A percentile compares a stretch with the other conserved stretches of the same genome.
Conservation (phyloP, 1,284 basidiomycete species). For the Rhodotorula mucilaginosa region DNA sequence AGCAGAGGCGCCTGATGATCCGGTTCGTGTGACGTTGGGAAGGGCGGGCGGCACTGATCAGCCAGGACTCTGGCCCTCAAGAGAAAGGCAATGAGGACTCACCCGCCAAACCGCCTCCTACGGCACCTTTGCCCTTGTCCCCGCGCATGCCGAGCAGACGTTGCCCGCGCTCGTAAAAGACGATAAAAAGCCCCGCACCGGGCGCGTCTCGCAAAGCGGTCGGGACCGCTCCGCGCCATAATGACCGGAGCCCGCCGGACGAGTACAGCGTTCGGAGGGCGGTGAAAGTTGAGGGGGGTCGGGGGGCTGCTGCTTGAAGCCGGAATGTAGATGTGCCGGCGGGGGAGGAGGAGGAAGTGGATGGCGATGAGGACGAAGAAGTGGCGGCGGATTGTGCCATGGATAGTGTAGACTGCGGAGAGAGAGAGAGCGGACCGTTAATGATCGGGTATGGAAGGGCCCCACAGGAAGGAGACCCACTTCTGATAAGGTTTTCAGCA, state of each 20-base stretch:
- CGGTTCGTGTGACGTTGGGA: too few relatives aligned
- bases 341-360: background rate
- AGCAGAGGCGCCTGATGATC: slow-evolving; percentile 42
- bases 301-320: too few relatives aligned
- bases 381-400: slow-evolving; percentile 1
- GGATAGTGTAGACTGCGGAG: slow-evolving; percentile 13
- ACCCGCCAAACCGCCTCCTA: slow-evolving; percentile 36
- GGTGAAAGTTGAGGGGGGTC: slow-evolving; percentile 16
- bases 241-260: slow-evolving; percentile 46
- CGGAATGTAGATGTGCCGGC: background rate
- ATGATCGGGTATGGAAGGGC: background rate
- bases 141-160: slow-evolving; percentile 29
- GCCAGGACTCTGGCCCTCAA: background rate
- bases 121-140: slow-evolving; percentile 25
- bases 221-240: slow-evolving; percentile 59
- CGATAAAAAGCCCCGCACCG: slow-evolving; percentile 89
- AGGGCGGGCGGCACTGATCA: too few relatives aligned
- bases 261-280: slow-evolving; percentile 30
- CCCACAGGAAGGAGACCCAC: slow-evolving; percentile 50
- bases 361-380: background rate
- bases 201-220: slow-evolving; percentile 92
- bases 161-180: slow-evolving; percentile 69
- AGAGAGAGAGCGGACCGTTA: background rate
- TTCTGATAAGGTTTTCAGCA: slow-evolving; percentile 93
- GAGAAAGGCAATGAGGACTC: too few relatives aligned